Conservation (phyloP, 2,329 filamentous ascomycete genomes). For the Aspergillus pseudoviridinutans region DNA sequence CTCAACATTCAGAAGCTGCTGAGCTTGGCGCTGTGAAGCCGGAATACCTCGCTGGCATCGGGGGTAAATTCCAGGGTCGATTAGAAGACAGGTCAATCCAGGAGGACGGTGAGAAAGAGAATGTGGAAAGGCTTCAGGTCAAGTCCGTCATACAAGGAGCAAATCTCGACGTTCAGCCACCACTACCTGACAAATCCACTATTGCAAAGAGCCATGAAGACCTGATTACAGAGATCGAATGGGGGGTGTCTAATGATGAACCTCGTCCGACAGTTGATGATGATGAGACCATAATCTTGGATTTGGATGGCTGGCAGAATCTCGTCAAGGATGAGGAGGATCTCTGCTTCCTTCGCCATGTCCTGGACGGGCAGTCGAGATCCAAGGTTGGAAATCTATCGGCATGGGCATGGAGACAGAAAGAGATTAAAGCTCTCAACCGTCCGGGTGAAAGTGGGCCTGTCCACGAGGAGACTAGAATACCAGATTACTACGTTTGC, state of each 20-base stretch:
- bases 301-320: conserved; percentile 68
- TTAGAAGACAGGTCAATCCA: not conserved
- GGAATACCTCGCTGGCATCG: not conserved
- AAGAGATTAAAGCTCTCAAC: conserved; percentile 67
- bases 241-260: conserved; percentile 56
- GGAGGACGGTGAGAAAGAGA: conserved; percentile 46
- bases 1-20: not conserved
- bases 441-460: conserved; percentile 53
- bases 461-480: conserved; percentile 51
- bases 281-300: conserved; percentile 59
- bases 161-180: conserved; percentile 6
- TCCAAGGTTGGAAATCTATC: conserved; percentile 55
- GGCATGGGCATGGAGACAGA: conserved; percentile 68
- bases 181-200: conserved; percentile 19
- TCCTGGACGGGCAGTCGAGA: conserved; percentile 45
- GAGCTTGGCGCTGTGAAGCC: not conserved
- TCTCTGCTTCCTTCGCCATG: conserved; percentile 52
- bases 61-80: not conserved
- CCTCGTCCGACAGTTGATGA: conserved; percentile 64
- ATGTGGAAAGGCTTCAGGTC: conserved; percentile 19
- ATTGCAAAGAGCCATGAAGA: conserved; percentile 33
- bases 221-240: conserved; percentile 50
- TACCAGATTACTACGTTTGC: conserved; percentile 72
- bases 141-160: conserved; percentile 12
- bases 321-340: conserved; percentile 68